A percentile compares a stretch with the other conserved stretches of the same genome.
Conservation (phyloP, 176 grass and related monocot species). For the Sorghum bicolor region Sorghum_bicolor_NCBIv3 NC_012874.2:61218501-61219000, state of each 20-base stretch:
- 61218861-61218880: background rate
- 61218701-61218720: background rate
- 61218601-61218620: background rate
- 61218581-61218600: background rate
- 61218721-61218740: background rate
- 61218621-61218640: background rate
- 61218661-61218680: background rate
- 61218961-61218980: background rate
- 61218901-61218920: background rate
- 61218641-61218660: background rate
- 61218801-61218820: no score
- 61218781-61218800: background rate
- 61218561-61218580: no score
- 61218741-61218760: background rate
- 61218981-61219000: background rate
- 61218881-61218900: no score
- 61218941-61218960: background rate
- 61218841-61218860: no score
- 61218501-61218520: no score
- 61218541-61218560: no score
- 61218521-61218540: no score
- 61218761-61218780: background rate
- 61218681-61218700: background rate
- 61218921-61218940: background rate
- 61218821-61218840: no score